Conservation (phyloP, 495 filamentous ascomycete genomes). For the Chaetomium tenue region DNA sequence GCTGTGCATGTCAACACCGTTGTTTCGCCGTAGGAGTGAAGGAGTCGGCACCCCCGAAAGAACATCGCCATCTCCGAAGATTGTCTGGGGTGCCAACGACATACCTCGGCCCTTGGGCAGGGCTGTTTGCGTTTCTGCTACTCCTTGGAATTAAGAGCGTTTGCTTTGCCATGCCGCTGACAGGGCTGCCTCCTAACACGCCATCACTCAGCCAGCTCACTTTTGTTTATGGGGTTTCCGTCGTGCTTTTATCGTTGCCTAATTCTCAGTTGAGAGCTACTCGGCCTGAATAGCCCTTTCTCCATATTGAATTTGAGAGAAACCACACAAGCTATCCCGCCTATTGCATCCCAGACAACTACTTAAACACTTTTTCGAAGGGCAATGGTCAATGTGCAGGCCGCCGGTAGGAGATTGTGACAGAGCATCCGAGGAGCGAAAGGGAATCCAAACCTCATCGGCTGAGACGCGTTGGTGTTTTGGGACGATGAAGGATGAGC, state of each 20-base stretch:
- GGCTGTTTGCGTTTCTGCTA: not conserved
- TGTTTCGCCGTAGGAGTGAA: not conserved
- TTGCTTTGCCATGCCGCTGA: not conserved
- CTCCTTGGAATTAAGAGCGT: not conserved
- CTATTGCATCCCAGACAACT: not conserved
- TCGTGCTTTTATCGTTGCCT: not conserved
- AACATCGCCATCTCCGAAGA: not conserved
- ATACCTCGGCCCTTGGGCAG: not conserved
- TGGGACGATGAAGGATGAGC: not conserved
- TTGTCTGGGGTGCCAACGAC: not conserved
- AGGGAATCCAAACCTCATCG: not conserved
- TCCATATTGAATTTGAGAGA: not conserved
- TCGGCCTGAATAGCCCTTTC: not conserved
- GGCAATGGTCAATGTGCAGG: not conserved
- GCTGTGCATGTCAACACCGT: not conserved
- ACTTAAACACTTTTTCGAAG: not conserved
- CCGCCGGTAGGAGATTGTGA: not conserved
- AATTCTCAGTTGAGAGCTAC: not conserved
- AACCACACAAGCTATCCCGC: not conserved
- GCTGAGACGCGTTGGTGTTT: not conserved
- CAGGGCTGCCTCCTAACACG: not conserved
- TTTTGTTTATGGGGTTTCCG: not conserved
- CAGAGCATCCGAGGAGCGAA: not conserved
- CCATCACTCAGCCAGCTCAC: not conserved
- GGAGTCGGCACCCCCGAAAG: not conserved